phyloP scores from a whole-genome alignment of 2,329 filamentous ascomycete species.

The Aureobasidium sp. region DNA sequence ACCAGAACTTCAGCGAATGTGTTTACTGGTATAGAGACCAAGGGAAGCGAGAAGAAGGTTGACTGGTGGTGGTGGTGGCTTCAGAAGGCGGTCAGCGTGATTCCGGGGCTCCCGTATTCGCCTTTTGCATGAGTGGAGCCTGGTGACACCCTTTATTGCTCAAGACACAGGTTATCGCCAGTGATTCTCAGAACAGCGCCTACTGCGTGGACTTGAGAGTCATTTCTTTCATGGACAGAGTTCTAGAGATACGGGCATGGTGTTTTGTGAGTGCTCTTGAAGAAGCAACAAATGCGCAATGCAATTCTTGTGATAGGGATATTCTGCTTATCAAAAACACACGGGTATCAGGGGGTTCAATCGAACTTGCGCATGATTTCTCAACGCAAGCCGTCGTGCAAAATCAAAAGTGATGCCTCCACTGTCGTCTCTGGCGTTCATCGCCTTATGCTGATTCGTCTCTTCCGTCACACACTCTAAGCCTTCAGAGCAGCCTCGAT shows the following conservation, averaged over 20 bases:
- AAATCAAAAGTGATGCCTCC: not conserved
- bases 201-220: too few species aligned
- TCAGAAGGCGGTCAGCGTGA: not conserved
- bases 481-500: slow-evolving; percentile 66
- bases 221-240: too few species aligned
- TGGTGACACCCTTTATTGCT: too few species aligned
- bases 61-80: not conserved
- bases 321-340: slow-evolving; percentile 1
- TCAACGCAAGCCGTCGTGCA: not conserved
- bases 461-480: not conserved
- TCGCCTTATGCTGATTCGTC: not conserved
- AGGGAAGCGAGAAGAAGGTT: not conserved
- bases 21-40: not conserved
- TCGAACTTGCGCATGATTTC: not conserved
- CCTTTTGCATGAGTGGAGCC: not conserved
- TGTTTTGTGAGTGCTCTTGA: not conserved
- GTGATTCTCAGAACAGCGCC: too few species aligned
- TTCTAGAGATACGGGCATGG: not conserved
- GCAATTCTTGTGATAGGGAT: not conserved
- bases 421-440: not conserved
- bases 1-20: too few species aligned
- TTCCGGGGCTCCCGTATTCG: not conserved
- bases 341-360: slow-evolving; percentile 1
- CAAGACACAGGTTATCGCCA: too few species aligned
- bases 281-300: not conserved